Base-by-base conservation (phyloP, 176 grass and related monocot species). In the Carex parvula region DNA sequence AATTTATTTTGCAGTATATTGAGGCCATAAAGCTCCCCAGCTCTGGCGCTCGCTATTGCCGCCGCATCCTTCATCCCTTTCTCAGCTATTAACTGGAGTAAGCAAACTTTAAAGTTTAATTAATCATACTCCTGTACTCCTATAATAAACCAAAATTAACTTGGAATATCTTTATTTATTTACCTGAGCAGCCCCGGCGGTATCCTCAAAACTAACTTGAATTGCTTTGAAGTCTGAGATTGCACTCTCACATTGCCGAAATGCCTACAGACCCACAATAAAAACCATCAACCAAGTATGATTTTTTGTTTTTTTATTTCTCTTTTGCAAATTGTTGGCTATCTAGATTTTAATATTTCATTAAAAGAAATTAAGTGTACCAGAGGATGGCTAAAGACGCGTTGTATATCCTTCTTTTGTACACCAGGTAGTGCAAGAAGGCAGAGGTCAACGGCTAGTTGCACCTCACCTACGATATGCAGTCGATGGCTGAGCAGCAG, bases 391-490 rank as follows among this genome's bases (percentile, higher is more conserved):
- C 89, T 91, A 80, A 91, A 71, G 33, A 94, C 55, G 30, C 75
- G 88, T 70, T 80, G 77, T 82, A 91, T 60, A 61, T 89, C 59
- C 12, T 82, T 69, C 73, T 71, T 89, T 44, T 75, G 37, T 30
- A 86, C 85, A 63, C 85, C 87, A 24, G 92, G 89, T 17, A 88
- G 84, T 70, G 89, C 89, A 61, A 89, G 66, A 29, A 94, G 92
- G 58, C 89, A 91, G 73, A 90, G 74, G 60, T 91, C 81, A 52
- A 90, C 54, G 59, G 70, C 21, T 80, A 90, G 74, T 68, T 91
- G 85, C 11, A 94, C 75, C 84, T 94, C 92, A 84, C 79, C 87
- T 54, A 94, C 84, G 87, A 91, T 91, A 53, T 90, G 89, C 83
- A 91, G 64, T 57, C 61, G 56, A 56, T 94, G 89, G 79, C 75